Percentiles rank a stretch among this genome's conserved stretches.
These are phyloP conservation scores for Kuraishia capsulata DNA, from an alignment of 805 yeast species.

Conservation along the genomic window DNA sequence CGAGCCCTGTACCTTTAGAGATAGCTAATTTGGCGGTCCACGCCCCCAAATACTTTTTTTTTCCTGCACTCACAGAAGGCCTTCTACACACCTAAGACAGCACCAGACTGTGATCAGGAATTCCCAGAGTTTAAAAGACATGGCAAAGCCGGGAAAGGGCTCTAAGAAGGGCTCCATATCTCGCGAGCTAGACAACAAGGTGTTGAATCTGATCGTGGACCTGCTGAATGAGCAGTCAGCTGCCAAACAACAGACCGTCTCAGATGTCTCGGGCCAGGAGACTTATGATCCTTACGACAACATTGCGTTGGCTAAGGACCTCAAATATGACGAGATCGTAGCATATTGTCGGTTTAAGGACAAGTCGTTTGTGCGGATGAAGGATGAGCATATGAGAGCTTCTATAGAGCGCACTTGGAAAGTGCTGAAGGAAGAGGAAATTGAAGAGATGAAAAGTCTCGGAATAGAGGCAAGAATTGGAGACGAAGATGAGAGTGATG, in stretches of 20 bases:
- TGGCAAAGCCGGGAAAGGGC: constrained; percentile 12
- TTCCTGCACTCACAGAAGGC: too few species aligned
- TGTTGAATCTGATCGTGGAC: constrained; percentile 44
- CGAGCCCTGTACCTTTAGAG: too few species aligned
- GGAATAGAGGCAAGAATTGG: constrained; percentile 17
- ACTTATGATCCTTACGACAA: constrained; percentile 26
- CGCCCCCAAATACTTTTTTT: too few species aligned
- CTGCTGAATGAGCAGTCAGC: constrained; percentile 50
- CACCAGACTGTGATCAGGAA: too few species aligned
- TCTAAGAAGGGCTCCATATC: constrained; percentile 17
- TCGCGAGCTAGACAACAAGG: constrained; percentile 41
- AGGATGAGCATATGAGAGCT: constrained; percentile 52
- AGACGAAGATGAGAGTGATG: constrained; percentile 8
- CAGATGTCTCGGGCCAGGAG: constrained; percentile 18
- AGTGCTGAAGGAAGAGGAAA: constrained; percentile 38
- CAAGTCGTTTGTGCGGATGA: constrained; percentile 57
- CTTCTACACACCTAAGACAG: too few species aligned
- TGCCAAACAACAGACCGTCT: constrained; percentile 21
- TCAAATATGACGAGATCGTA: constrained; percentile 41
- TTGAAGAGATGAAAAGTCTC: constrained; percentile 36
- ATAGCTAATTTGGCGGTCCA: too few species aligned
- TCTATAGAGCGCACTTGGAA: constrained; percentile 51
- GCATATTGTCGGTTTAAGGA: constrained; percentile 58
- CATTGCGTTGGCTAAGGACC: constrained; percentile 54
- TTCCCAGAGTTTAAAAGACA: too few species aligned